These are phyloP conservation scores for Picea sitchensis DNA, from an alignment of 75 land plant species.

Conservation along the genomic window DNA sequence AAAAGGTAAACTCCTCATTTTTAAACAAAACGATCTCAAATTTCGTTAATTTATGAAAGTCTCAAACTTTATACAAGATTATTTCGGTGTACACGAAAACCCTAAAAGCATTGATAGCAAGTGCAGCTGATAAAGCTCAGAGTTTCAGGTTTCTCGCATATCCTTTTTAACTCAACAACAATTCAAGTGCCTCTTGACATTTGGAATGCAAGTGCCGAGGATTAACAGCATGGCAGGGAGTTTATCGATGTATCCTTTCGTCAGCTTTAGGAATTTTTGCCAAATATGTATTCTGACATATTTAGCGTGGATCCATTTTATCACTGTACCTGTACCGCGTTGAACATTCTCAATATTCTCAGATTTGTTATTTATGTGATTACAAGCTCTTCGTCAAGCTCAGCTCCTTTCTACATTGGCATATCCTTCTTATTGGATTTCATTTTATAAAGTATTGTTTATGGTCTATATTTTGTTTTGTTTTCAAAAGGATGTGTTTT, in stretches of 20 bases:
- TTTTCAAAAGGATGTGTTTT: too few relatives aligned
- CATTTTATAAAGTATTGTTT: neutral
- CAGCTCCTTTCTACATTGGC: neutral
- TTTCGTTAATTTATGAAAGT: too few relatives aligned
- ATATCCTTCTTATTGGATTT: neutral
- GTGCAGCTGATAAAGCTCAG: neutral
- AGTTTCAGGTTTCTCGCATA: neutral
- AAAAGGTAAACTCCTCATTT: too few relatives aligned
- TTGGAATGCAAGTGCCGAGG: neutral
- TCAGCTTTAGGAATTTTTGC: neutral
- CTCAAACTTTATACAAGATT: too few relatives aligned
- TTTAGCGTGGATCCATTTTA: too few relatives aligned
- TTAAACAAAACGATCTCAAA: too few relatives aligned
- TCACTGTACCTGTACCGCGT: neutral
- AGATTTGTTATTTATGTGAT: neutral
- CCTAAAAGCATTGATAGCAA: neutral
- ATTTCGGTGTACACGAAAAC: neutral
- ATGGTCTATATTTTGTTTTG: too few relatives aligned
- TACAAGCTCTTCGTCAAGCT: neutral
- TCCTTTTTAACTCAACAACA: neutral
- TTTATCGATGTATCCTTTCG: neutral
- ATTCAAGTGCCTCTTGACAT: too few relatives aligned
- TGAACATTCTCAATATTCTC: neutral
- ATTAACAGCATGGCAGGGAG: neutral
- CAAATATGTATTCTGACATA: neutral